These are phyloP conservation scores for Uncinocarpus reesii DNA, from an alignment of 2,329 filamentous ascomycete species.

Conservation along the genomic window DNA sequence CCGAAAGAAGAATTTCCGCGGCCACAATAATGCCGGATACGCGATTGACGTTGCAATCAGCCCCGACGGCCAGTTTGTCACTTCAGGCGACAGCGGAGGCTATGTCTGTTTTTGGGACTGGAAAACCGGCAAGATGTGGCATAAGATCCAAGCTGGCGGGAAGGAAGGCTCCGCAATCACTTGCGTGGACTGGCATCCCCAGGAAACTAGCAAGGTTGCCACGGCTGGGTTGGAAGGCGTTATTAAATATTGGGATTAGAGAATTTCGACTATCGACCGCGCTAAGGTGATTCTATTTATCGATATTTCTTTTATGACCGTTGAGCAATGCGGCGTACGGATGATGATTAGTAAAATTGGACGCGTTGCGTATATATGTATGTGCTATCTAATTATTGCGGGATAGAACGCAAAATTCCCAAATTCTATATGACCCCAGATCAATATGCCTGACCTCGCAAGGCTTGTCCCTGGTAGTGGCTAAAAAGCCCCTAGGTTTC, in stretches of 20 bases:
- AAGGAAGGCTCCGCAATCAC: slow-evolving; percentile 67
- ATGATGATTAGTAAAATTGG: too few species aligned
- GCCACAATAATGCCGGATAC: slow-evolving; percentile 91
- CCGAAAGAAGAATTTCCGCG: slow-evolving; percentile 89
- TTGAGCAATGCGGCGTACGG: too few species aligned
- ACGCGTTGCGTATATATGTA: too few species aligned
- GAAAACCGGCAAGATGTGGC: slow-evolving; percentile 99
- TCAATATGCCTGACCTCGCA: too few species aligned
- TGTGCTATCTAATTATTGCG: too few species aligned
- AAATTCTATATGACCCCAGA: too few species aligned
- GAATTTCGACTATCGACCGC: not conserved
- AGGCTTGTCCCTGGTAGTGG: too few species aligned
- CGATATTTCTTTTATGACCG: too few species aligned
- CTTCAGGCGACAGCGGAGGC: slow-evolving; percentile 75
- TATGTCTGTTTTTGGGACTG: slow-evolving; percentile 97
- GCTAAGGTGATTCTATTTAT: too few species aligned
- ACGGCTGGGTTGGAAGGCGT: slow-evolving; percentile 82
- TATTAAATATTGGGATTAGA: slow-evolving; percentile 86
- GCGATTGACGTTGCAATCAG: slow-evolving; percentile 81
- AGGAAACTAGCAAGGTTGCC: slow-evolving; percentile 88
- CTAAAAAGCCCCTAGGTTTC: too few species aligned
- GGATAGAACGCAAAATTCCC: too few species aligned
- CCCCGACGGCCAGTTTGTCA: slow-evolving; percentile 85
- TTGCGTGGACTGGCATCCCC: slow-evolving; percentile 91
- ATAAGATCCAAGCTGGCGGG: slow-evolving; percentile 69